phyloP scores from a whole-genome alignment of 768 basidiomycete species.

The Boletus fagicola region DNA sequence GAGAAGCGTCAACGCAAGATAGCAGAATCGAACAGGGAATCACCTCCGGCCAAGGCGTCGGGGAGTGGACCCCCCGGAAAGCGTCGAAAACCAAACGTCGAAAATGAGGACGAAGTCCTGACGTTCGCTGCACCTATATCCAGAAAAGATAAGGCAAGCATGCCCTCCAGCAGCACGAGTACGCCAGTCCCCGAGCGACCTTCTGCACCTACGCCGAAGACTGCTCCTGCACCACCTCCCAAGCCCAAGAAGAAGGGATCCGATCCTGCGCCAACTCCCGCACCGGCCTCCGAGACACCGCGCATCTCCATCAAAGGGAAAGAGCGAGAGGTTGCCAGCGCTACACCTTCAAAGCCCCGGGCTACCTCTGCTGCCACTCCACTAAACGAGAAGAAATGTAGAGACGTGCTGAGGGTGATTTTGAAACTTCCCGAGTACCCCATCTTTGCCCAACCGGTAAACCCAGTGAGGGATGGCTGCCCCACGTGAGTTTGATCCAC shows the following conservation, averaged over 20 bases:
- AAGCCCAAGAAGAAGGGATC: constrained; percentile 45
- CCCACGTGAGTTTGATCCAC: constrained; percentile 67
- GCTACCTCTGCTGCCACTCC: constrained; percentile 43
- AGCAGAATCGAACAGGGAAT: constrained; percentile 40
- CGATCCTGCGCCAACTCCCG: constrained; percentile 24
- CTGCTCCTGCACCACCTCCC: constrained; percentile 26
- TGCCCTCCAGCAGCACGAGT: constrained; percentile 40
- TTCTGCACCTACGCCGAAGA: constrained; percentile 25
- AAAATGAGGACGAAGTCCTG: constrained; percentile 60
- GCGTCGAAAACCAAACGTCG: constrained; percentile 51
- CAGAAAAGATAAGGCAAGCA: constrained; percentile 47
- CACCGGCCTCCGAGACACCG: constrained; percentile 25
- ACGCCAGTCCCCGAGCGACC: constrained; percentile 40
- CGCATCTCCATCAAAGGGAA: constrained; percentile 67
- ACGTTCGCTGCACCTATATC: constrained; percentile 54
- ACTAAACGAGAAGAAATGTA: constrained; percentile 82
- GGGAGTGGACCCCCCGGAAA: constrained; percentile 45
- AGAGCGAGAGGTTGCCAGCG: constrained; percentile 53
- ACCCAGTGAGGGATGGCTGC: constrained; percentile 79
- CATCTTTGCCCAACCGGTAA: constrained; percentile 81
- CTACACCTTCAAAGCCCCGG: constrained; percentile 40
- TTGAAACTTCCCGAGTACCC: constrained; percentile 60
- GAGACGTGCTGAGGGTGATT: constrained; percentile 61
- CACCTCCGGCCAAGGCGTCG: constrained; percentile 37
- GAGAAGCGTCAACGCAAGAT: constrained; percentile 47